Percentiles rank a stretch among this genome's conserved stretches.
Conservation (phyloP, 2,329 filamentous ascomycete genomes). For the Hansfordia pulvinata region DNA sequence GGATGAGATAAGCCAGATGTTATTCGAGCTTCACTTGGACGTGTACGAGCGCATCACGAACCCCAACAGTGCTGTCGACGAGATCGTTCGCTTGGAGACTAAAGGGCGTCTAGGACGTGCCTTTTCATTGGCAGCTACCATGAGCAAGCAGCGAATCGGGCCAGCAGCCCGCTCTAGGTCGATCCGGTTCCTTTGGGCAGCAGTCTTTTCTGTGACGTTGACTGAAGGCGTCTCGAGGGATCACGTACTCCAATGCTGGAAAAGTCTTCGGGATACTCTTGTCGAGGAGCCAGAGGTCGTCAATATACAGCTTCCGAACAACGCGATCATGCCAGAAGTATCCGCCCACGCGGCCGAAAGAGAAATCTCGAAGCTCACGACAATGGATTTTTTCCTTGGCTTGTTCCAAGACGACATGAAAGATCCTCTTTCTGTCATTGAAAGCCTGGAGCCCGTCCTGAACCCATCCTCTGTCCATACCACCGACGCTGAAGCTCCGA, state of each 20-base stretch:
- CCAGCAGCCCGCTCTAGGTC: slow-evolving; percentile 27
- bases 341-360: slow-evolving; percentile 74
- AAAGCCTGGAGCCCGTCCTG: slow-evolving; percentile 82
- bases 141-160: no score
- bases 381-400: slow-evolving; percentile 89
- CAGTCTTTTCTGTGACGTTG: slow-evolving; percentile 37
- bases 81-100: slow-evolving; percentile 31
- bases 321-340: slow-evolving; percentile 76
- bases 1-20: slow-evolving; percentile 37
- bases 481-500: slow-evolving; percentile 7
- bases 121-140: slow-evolving; percentile 35
- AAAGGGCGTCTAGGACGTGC: slow-evolving; percentile 36
- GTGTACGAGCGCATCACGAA: slow-evolving; percentile 45
- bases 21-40: slow-evolving; percentile 49
- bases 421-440: slow-evolving; percentile 74
- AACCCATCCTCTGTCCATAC: slow-evolving; percentile 51
- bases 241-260: slow-evolving; percentile 44
- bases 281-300: slow-evolving; percentile 21
- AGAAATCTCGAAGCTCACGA: slow-evolving; percentile 84
- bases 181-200: slow-evolving; percentile 44
- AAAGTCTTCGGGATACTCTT: slow-evolving; percentile 39
- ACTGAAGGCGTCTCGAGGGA: slow-evolving; percentile 39
- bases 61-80: slow-evolving; percentile 38
- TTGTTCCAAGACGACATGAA: slow-evolving; percentile 75
- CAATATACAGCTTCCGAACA: slow-evolving; percentile 61